A percentile compares a stretch with the other conserved stretches of the same genome.
These are phyloP conservation scores for Prinsepia uniflora DNA, from an alignment of 306 rosid genomes.

Conservation along the genomic window DNA sequence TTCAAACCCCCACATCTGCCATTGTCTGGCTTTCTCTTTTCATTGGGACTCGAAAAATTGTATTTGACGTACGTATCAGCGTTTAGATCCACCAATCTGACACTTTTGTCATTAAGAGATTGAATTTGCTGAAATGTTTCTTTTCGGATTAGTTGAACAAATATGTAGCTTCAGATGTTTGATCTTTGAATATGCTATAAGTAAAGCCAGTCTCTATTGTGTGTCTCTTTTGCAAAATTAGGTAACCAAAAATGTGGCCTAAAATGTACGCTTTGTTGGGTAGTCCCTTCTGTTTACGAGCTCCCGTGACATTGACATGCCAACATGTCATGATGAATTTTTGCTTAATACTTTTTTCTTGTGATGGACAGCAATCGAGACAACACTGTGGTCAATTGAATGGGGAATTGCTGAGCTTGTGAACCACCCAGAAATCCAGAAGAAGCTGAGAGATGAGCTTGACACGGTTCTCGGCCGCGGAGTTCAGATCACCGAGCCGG, in stretches of 20 bases:
- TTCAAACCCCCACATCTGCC: neutral
- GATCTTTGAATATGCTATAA: too few species aligned
- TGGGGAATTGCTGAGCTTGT: slow-evolving; percentile 92
- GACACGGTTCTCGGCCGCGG: slow-evolving; percentile 63
- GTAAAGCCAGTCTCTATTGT: too few species aligned
- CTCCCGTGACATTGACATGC: neutral
- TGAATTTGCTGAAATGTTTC: too few species aligned
- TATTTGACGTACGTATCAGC: neutral
- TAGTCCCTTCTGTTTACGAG: neutral
- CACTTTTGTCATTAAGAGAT: too few species aligned
- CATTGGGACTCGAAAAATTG: neutral
- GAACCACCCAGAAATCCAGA: slow-evolving; percentile 72
- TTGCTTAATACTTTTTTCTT: neutral
- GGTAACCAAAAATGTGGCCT: neutral
- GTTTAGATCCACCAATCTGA: too few species aligned
- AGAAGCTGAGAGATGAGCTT: slow-evolving; percentile 51
- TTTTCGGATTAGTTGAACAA: too few species aligned
- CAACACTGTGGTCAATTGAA: slow-evolving; percentile 85
- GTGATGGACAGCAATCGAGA: slow-evolving; percentile 64
- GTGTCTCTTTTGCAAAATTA: too few species aligned
- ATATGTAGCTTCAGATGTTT: too few species aligned
- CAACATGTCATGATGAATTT: neutral
- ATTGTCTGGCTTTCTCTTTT: neutral
- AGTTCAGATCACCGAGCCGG: slow-evolving; percentile 67
- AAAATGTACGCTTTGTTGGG: neutral